phyloP scores from a whole-genome alignment of 2,329 filamentous ascomycete species.

The Orbilia blumenaviensis region DNA sequence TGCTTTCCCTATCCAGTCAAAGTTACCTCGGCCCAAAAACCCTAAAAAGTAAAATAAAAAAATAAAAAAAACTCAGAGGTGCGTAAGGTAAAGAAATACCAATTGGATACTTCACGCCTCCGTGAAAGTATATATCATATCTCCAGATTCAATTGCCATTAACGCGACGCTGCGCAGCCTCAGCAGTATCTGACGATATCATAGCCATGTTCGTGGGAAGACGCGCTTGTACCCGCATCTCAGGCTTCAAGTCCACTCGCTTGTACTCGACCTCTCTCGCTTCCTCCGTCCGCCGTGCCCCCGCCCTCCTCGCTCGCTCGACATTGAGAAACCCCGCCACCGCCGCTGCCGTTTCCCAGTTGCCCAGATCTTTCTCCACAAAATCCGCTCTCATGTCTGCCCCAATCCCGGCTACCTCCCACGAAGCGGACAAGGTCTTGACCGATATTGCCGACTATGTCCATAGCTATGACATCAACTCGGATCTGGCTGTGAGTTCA shows the following conservation, averaged over 20 bases:
- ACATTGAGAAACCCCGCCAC: slow-evolving; percentile 9
- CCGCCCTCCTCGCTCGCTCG: slow-evolving; percentile 32
- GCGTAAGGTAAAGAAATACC: neutral
- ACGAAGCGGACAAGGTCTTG: slow-evolving; percentile 62
- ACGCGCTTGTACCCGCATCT: slow-evolving; percentile 44
- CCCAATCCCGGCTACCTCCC: slow-evolving; percentile 41
- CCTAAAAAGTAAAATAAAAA: slow-evolving; percentile 23
- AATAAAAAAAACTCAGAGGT: slow-evolving; percentile 6
- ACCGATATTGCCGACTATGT: slow-evolving; percentile 95
- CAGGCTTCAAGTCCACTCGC: slow-evolving; percentile 43
- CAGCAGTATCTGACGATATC: slow-evolving; percentile 36
- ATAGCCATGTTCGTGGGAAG: slow-evolving; percentile 52
- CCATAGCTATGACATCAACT: slow-evolving; percentile 88
- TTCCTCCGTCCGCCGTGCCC: slow-evolving; percentile 29
- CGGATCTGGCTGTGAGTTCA: slow-evolving; percentile 83
- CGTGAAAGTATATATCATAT: neutral
- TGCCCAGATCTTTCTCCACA: slow-evolving; percentile 38
- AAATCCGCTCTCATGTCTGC: slow-evolving; percentile 43
- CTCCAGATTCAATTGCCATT: slow-evolving; percentile 26
- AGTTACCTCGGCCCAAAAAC: slow-evolving; percentile 42
- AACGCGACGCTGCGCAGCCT: neutral
- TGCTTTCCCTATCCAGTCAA: slow-evolving; percentile 8
- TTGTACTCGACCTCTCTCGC: slow-evolving; percentile 45
- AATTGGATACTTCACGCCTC: neutral
- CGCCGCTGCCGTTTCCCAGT: slow-evolving; percentile 5